These are phyloP conservation scores for Trichocomaceae sp. DNA, from an alignment of 2,329 filamentous ascomycete genomes.

Conservation along the genomic window DNA sequence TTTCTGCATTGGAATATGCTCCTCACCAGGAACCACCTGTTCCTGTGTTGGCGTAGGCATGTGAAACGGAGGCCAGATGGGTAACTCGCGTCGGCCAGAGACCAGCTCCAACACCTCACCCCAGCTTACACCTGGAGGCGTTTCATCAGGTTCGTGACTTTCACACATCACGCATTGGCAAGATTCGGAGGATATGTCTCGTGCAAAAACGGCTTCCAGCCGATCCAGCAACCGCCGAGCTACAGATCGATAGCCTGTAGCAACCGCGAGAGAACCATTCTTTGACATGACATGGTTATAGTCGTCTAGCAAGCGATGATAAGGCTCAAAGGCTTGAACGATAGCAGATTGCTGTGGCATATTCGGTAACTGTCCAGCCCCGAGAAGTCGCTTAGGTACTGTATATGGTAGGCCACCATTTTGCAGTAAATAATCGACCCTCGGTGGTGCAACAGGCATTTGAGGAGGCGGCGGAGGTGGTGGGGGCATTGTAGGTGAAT, in stretches of 20 bases:
- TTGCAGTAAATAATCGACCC: slow-evolving; percentile 86
- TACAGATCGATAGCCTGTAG: slow-evolving; percentile 92
- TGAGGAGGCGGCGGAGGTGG: slow-evolving; percentile 72
- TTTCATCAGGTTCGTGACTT: slow-evolving; percentile 53
- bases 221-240: slow-evolving; percentile 82
- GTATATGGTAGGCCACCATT: slow-evolving; percentile 72
- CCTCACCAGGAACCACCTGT: slow-evolving; percentile 49
- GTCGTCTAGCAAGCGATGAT: slow-evolving; percentile 75
- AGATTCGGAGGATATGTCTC: slow-evolving; percentile 80
- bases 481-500: slow-evolving; percentile 43
- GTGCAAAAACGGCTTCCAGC: slow-evolving; percentile 86
- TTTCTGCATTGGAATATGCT: slow-evolving; percentile 60
- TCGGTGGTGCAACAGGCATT: slow-evolving; percentile 60
- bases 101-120: slow-evolving; percentile 92
- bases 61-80: slow-evolving; percentile 82
- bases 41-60: slow-evolving; percentile 54
- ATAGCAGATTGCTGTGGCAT: slow-evolving; percentile 57
- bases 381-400: slow-evolving; percentile 66
- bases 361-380: slow-evolving; percentile 48
- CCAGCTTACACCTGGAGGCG: slow-evolving; percentile 68
- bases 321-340: slow-evolving; percentile 71
- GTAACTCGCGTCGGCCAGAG: slow-evolving; percentile 78
- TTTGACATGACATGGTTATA: slow-evolving; percentile 75
- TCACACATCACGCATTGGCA: slow-evolving; percentile 83
- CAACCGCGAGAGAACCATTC: slow-evolving; percentile 85